Evolutionary conservation across 2,329 filamentous ascomycete genomes (phyloP).

Genomic region (Colletotrichum eleusines): DNA sequence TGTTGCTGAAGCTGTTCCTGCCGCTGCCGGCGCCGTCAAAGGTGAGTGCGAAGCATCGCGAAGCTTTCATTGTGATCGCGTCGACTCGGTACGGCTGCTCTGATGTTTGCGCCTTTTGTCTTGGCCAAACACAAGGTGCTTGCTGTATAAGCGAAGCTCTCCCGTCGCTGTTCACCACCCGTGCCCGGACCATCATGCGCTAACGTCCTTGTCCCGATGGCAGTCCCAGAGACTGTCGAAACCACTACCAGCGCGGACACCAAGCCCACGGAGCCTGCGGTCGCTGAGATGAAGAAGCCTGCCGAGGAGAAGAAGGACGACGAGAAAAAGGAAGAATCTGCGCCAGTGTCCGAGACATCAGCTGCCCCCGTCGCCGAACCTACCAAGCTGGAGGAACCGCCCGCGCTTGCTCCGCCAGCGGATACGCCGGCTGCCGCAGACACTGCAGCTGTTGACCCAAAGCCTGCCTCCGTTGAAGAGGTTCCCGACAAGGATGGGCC

Average conservation of each 20-base stretch:
- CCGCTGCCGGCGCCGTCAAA: conserved; percentile 47
- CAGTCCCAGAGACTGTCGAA: conserved; percentile 23
- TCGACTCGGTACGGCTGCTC: not conserved
- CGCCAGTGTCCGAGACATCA: conserved; percentile 15
- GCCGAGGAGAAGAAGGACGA: conserved; percentile 35
- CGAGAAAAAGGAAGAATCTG: conserved; percentile 27
- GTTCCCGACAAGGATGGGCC: conserved; percentile 40
- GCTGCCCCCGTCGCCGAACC: conserved; percentile 41
- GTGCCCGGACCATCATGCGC: conserved; percentile 21
- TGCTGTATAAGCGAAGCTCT: not conserved
- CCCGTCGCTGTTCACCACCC: conserved; percentile 1
- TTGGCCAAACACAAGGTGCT: not conserved
- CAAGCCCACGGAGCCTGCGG: conserved; percentile 20
- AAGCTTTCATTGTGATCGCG: conserved; percentile 32
- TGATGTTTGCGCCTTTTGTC: not conserved
- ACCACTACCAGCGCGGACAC: conserved; percentile 1
- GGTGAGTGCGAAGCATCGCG: conserved; percentile 43
- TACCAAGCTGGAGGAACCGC: conserved; percentile 44
- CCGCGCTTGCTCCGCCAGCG: conserved; percentile 39
- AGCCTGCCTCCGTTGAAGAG: conserved; percentile 39
- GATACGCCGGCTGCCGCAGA: conserved; percentile 44
- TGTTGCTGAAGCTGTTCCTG: conserved; percentile 39
- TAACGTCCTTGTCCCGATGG: conserved; percentile 9
- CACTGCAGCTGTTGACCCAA: conserved; percentile 53
- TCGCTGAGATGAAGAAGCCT: conserved; percentile 25